Evolutionary conservation across 2,329 filamentous ascomycete species (phyloP).

Genomic region (Monosporascus sp.): DNA sequence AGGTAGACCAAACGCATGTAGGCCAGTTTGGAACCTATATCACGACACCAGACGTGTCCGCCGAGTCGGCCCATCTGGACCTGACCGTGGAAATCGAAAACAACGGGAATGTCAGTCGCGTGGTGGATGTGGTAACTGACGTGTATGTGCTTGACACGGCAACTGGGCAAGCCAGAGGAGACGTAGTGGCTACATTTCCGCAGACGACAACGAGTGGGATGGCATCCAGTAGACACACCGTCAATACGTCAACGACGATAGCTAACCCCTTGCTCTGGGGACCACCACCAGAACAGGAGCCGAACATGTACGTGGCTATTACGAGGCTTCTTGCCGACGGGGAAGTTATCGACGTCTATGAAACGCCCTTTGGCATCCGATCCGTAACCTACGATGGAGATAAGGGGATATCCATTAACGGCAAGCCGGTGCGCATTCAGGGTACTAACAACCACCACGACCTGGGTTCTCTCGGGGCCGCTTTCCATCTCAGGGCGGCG

Average conservation of each 20-base stretch:
- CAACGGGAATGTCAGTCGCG: conserved; percentile 20
- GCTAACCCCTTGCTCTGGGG: conserved; percentile 41
- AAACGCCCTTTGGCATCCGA: conserved; percentile 46
- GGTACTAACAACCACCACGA: conserved; percentile 48
- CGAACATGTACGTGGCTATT: conserved; percentile 42
- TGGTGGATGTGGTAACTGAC: conserved; percentile 34
- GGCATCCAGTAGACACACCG: conserved; percentile 23
- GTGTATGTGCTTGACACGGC: conserved; percentile 32
- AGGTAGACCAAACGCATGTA: conserved; percentile 39
- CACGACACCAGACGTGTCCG: conserved; percentile 39
- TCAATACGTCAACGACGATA: conserved; percentile 30
- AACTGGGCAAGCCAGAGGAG: conserved; percentile 20
- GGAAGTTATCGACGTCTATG: conserved; percentile 35
- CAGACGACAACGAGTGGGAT: conserved; percentile 19
- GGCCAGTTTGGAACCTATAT: conserved; percentile 45
- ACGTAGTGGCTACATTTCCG: conserved; percentile 31
- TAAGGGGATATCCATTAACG: conserved; percentile 41
- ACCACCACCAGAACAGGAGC: conserved; percentile 36
- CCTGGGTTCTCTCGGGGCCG: conserved; percentile 41
- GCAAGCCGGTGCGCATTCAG: conserved; percentile 35
- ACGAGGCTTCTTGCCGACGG: conserved; percentile 30
- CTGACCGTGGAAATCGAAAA: conserved; percentile 43
- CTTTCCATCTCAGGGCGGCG: conserved; percentile 42
- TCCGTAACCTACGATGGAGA: conserved; percentile 31
- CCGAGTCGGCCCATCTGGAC: conserved; percentile 37